These are phyloP conservation scores for Cetraspora pellucida DNA, from an alignment of 192 early-diverging fungal species.

Conservation along the genomic window DNA sequence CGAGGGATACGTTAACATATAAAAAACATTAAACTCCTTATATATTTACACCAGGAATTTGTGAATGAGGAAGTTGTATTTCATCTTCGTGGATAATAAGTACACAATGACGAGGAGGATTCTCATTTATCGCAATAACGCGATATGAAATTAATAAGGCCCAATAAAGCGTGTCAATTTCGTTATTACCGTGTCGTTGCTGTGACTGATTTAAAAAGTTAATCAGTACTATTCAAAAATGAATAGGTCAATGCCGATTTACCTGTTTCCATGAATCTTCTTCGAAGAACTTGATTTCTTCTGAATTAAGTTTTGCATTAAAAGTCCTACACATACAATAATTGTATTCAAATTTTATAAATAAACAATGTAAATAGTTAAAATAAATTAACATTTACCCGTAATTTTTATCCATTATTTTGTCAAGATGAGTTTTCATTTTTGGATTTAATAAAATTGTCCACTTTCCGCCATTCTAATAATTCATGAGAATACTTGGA, in stretches of 20 bases:
- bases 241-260: background rate
- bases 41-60: constrained; percentile 17
- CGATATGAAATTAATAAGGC: background rate
- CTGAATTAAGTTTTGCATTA: background rate
- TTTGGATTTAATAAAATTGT: no score
- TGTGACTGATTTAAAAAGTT: background rate
- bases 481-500: no score
- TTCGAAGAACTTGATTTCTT: background rate
- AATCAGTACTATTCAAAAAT: background rate
- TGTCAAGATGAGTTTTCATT: no score
- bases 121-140: background rate
- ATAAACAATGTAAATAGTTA: background rate
- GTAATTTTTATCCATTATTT: no score
- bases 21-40: no score
- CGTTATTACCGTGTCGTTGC: background rate
- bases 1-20: no score
- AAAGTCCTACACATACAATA: background rate
- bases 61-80: background rate
- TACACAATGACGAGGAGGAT: background rate
- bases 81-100: background rate
- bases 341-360: background rate
- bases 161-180: background rate
- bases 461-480: no score
- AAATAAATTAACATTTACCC: no score
- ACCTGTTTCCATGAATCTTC: background rate